A percentile compares a stretch with the other conserved stretches of the same genome.
phyloP scores from a whole-genome alignment of 176 grass and related monocot species.

The Triticum urartu region DNA sequence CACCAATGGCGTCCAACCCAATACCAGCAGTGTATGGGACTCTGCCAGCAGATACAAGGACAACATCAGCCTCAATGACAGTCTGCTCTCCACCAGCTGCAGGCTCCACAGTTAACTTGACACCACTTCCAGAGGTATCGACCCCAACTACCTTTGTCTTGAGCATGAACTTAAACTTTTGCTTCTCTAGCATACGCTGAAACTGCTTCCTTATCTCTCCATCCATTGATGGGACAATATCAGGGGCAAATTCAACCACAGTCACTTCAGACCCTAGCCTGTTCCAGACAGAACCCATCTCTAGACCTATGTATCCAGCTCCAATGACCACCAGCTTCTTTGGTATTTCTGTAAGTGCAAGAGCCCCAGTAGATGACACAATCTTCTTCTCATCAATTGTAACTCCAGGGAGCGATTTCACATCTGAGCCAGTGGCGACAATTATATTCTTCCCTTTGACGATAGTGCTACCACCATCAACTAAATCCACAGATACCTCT shows the following conservation, averaged over 20 bases:
- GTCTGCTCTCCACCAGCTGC: slow-evolving; percentile 66
- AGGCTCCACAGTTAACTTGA: slow-evolving; percentile 70
- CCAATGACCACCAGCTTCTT: slow-evolving; percentile 87
- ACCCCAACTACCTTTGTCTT: slow-evolving; percentile 79
- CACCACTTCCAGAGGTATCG: slow-evolving; percentile 68
- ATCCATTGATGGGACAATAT: slow-evolving; percentile 90
- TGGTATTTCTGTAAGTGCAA: slow-evolving; percentile 60
- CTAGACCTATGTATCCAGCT: slow-evolving; percentile 78
- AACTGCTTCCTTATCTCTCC: slow-evolving; percentile 88
- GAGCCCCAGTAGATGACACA: slow-evolving; percentile 82
- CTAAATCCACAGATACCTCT: slow-evolving; percentile 71
- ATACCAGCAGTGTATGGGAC: slow-evolving; percentile 59
- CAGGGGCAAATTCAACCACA: slow-evolving; percentile 82
- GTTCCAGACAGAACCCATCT: slow-evolving; percentile 92
- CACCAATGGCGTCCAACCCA: slow-evolving; percentile 68
- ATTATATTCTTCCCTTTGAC: slow-evolving; percentile 74
- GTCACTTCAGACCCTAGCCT: slow-evolving; percentile 79
- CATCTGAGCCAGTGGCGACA: slow-evolving; percentile 80
- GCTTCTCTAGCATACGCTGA: slow-evolving; percentile 84
- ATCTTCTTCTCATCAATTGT: slow-evolving; percentile 85
- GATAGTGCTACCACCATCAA: slow-evolving; percentile 51
- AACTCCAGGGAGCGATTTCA: slow-evolving; percentile 76
- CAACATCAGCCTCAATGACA: slow-evolving; percentile 73
- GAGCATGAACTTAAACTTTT: slow-evolving; percentile 94
- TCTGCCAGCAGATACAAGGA: slow-evolving; percentile 76